Base-by-base conservation (phyloP, 306 rosid species). In the Comarum palustre region DNA sequence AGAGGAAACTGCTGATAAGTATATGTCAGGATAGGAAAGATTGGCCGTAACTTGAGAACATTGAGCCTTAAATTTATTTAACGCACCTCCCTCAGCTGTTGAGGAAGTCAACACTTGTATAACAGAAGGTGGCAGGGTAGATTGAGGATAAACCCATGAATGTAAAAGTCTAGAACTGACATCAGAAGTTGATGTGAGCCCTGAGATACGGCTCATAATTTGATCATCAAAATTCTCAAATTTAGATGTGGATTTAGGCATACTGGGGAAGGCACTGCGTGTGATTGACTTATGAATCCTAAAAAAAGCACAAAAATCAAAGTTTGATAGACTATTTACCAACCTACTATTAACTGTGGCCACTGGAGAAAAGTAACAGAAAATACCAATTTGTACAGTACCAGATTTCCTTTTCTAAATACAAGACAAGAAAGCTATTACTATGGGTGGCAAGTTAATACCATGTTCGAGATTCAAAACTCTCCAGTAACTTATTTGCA, bases 111-210 rank as follows among this genome's bases (percentile, higher is more conserved):
- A 79, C 27, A 83, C 78, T 65, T 92, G 86, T 74, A 95, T 81
- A 71, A 91, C 72, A 69, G 99, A 85, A 68, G 90, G 69, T 12
- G 97, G 97, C 34, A 95, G 81, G 68, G 87, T 73, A 61, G 96
- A 88, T 80, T 95, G 99, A 57, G 98, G 98, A 77, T 93, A 86
- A 84, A 89, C 78, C 98, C 98, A 93, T 39, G 98, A 91, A 78
- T 89, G 91, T 78, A 93, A 75, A 50, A 74, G 78, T 65, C 79
- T 75, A 61, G 82, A 70, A 58, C 58, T 69, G 25, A 74, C 82
- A 52, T 81, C 72, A 11, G 86, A 83, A 81, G 78, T 76, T 15
- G 77, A 46, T 42, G 74, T 42, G 48, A 46, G 69, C 57, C 54
- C 70, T 11, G 79, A 78, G 75, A 69, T 36, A 67, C 24, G 29